Conservation (phyloP, 805 yeast genomes). For the Yarrowia bubula region DNA sequence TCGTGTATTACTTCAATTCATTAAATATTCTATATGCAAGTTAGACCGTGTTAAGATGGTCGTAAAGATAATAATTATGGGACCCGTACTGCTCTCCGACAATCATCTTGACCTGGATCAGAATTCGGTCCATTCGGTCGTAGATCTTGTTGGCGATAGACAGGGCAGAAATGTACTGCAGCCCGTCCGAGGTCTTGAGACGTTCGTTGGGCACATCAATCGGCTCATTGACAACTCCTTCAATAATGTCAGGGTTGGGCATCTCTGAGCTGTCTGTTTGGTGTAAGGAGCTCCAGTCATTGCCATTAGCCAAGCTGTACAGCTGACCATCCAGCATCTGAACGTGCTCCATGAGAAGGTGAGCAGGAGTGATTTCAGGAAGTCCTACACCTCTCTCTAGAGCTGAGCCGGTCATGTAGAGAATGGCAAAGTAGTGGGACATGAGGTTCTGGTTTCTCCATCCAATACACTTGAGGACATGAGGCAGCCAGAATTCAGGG, state of each 20-base stretch:
- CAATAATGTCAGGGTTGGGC: not conserved
- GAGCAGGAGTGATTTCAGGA: conserved; percentile 39
- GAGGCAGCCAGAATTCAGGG: conserved; percentile 32
- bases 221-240: not conserved
- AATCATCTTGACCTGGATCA: conserved; percentile 37
- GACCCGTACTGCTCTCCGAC: conserved; percentile 41
- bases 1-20: too few species aligned
- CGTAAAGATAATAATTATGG: conserved; percentile 30
- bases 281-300: not conserved
- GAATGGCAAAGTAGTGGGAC: conserved; percentile 36
- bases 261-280: not conserved
- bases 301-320: not conserved
- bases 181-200: conserved; percentile 32
- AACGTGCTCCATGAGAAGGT: conserved; percentile 31
- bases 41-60: conserved; percentile 23
- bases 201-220: not conserved
- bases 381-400: conserved; percentile 36
- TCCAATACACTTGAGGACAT: conserved; percentile 34
- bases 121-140: conserved; percentile 38
- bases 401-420: conserved; percentile 39
- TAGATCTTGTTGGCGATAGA: conserved; percentile 36
- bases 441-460: conserved; percentile 36
- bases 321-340: conserved; percentile 27
- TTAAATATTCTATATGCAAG: conserved; percentile 15
- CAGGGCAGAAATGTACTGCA: conserved; percentile 33